phyloP scores from a whole-genome alignment of 148 eudicot genomes.

The Rheum nobile region DNA sequence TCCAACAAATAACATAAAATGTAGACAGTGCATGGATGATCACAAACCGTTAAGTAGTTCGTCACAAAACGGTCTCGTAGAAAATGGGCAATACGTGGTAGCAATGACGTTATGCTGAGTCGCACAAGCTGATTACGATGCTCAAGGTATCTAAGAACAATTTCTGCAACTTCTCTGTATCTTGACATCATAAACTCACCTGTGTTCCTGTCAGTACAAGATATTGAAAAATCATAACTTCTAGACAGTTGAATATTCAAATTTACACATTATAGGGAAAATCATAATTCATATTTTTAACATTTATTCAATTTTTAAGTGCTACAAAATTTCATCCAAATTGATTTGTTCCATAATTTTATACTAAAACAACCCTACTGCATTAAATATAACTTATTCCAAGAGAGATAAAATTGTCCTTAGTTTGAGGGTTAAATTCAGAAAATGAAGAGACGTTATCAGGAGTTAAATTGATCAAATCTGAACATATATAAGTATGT shows the following conservation, averaged over 20 bases:
- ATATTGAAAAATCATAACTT: background rate
- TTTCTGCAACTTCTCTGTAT: constrained; percentile 96
- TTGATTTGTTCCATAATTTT: background rate
- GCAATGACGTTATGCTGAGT: constrained; percentile 93
- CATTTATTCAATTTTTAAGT: background rate
- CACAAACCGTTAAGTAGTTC: constrained; percentile 74
- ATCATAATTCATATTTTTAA: background rate
- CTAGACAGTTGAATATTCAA: background rate
- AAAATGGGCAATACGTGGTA: constrained; percentile 96
- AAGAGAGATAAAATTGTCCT: background rate
- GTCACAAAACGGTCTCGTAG: constrained; percentile 97
- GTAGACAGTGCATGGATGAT: background rate
- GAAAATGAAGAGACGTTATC: background rate
- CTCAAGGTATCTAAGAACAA: constrained; percentile 89
- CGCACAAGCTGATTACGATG: constrained; percentile 97
- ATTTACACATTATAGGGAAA: background rate
- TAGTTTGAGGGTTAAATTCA: background rate
- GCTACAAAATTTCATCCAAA: background rate
- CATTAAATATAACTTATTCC: background rate
- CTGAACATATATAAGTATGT: background rate
- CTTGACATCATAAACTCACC: constrained; percentile 99
- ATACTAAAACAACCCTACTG: background rate
- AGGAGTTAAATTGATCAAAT: background rate
- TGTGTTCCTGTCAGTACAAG: constrained; percentile 49
- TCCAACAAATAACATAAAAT: background rate